Conservation (phyloP, 2,329 filamentous ascomycete genomes). For the Cladophialophora psammophila region DNA sequence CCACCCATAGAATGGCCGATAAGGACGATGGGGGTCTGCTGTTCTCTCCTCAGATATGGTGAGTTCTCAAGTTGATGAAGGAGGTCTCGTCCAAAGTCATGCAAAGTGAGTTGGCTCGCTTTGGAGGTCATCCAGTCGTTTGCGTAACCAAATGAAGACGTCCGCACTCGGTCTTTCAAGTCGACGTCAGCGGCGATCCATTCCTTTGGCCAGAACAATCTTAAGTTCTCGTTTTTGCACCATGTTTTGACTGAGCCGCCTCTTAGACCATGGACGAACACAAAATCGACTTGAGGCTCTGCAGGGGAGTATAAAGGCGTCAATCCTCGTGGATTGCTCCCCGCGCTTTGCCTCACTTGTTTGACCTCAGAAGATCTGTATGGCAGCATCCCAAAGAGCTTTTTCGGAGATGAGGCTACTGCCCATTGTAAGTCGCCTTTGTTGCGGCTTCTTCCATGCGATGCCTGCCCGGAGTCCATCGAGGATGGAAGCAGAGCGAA, state of each 20-base stretch:
- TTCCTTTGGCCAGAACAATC: constrained; percentile 12
- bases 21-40: constrained; percentile 26
- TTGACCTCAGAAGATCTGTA: background rate
- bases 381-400: too few species aligned
- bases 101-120: constrained; percentile 2
- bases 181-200: constrained; percentile 6
- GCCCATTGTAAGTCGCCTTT: too few species aligned
- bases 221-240: background rate
- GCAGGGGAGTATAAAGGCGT: background rate
- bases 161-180: constrained; percentile 5
- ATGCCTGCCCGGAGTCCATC: too few species aligned
- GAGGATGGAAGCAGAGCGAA: too few species aligned
- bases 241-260: constrained; percentile 13
- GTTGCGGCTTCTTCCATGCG: too few species aligned
- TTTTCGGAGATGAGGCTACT: too few species aligned
- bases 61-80: constrained; percentile 9
- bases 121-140: background rate
- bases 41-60: background rate
- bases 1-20: constrained; percentile 40
- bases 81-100: constrained; percentile 5
- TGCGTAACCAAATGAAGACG: constrained; percentile 11
- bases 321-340: constrained; percentile 6
- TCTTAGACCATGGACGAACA: constrained; percentile 13
- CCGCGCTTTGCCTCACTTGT: background rate
- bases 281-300: constrained; percentile 10